Base-by-base conservation (phyloP, 179 eudicot species). In the Carnegiea gigantea region DNA sequence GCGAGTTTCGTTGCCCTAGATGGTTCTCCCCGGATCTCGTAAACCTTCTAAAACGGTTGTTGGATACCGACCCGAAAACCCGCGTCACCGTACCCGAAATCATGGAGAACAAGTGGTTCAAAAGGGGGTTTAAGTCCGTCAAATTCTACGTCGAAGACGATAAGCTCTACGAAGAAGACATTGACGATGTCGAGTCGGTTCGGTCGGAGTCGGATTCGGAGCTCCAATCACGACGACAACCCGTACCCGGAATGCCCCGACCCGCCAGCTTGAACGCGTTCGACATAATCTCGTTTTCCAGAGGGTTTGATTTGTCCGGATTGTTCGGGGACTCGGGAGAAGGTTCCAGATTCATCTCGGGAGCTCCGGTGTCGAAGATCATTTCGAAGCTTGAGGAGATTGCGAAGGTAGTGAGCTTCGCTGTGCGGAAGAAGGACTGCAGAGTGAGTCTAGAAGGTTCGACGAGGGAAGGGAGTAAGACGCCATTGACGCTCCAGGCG, bases 331-430 rank as follows among this genome's bases (percentile, higher is more conserved):
- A 94, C 53, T 94, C 86, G 6, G 87, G 87, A 14, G 94, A 88
- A 23, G 92, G 88, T 3, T 86, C 89, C 0, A 85, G 98, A 59
- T 90, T 92, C 71, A 86, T 94, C 3, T 89, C 95, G 0, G 89
- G 92, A 8, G 97, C 93, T 0, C 91, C 97, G 0, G 95, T 93
- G 20, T 75, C 90, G 18, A 90, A 80, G 48, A 91, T 94, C 6
- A 92, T 94, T 54, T 81, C 93, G 0, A 94, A 93, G 40, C 73
- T 94, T 88, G 98, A 94, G 86, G 98, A 94, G 82, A 94, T 94
- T 77, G 98, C 97, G 0, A 90, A 89, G 74, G 88, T 88, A 78
- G 94, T 93, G 75, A 88, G 92, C 11, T 93, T 94, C 74, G 83
- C 89, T 0, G 93, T 94, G 36, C 89, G 95, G 86, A 93, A 90